A percentile compares a stretch with the other conserved stretches of the same genome.
These are phyloP conservation scores for Cutaneotrichosporon dermatis DNA, from an alignment of 1,284 basidiomycete genomes.

Conservation along the genomic window DNA sequence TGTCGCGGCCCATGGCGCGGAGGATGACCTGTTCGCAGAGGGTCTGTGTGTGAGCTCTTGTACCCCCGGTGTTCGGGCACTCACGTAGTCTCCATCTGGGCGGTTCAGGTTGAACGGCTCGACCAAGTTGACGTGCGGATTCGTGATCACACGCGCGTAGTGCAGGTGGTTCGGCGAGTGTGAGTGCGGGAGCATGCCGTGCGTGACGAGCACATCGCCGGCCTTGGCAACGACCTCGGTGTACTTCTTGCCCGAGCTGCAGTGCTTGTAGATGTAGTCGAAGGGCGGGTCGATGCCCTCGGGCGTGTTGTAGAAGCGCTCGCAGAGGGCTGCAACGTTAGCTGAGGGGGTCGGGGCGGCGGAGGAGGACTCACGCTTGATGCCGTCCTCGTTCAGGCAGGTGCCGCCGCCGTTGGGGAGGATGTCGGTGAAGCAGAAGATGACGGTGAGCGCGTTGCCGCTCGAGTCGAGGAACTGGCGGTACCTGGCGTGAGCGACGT, in stretches of 20 bases:
- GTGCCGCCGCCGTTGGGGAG: conserved; percentile 28
- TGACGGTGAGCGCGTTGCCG: conserved; percentile 34
- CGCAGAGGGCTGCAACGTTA: conserved; percentile 14
- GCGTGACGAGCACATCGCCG: conserved; percentile 32
- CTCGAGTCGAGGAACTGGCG: conserved; percentile 32
- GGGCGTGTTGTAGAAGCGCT: conserved; percentile 27
- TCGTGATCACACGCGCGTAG: conserved; percentile 34
- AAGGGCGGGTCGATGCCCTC: conserved; percentile 34
- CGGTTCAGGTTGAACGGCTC: conserved; percentile 35
- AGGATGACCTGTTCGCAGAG: conserved; percentile 38
- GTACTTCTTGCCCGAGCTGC: conserved; percentile 14
- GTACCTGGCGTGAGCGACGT: conserved; percentile 17
- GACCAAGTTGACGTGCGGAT: conserved; percentile 32
- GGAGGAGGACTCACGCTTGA: conserved; percentile 17
- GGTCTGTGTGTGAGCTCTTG: conserved; percentile 13
- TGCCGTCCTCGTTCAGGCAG: conserved; percentile 26
- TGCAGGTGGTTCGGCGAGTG: conserved; percentile 30
- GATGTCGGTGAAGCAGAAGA: conserved; percentile 33
- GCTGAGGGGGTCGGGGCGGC: no score
- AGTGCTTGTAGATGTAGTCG: conserved; percentile 16
- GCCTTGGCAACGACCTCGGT: conserved; percentile 23
- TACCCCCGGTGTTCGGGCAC: not conserved
- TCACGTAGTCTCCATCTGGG: conserved; percentile 30
- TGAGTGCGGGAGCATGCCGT: conserved; percentile 31
- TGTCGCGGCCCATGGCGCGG: conserved; percentile 23